Evolutionary conservation across 1,139 yeast genomes (phyloP).

Genomic region (Debaryomyces nepalensis): DNA sequence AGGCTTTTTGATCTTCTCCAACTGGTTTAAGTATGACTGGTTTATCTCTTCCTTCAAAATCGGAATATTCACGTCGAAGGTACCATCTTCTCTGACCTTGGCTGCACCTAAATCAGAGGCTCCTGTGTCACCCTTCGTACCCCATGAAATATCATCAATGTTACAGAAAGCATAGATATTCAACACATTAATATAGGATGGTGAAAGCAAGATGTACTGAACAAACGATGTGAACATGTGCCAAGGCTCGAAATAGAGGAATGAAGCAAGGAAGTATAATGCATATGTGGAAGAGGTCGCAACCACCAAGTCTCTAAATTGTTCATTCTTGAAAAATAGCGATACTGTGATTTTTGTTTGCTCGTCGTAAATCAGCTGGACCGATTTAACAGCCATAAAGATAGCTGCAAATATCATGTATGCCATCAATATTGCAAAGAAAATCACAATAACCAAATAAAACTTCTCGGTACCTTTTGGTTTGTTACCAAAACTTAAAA

Average conservation of each 20-base stretch:
- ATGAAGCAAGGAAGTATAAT: slow-evolving; percentile 50
- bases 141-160: slow-evolving; percentile 57
- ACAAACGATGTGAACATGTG: slow-evolving; percentile 55
- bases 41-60: slow-evolving; percentile 63
- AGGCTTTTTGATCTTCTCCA: slow-evolving; percentile 61
- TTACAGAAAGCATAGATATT: slow-evolving; percentile 56
- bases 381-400: slow-evolving; percentile 52
- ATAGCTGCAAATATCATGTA: slow-evolving; percentile 78
- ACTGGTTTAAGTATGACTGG: slow-evolving; percentile 62
- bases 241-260: slow-evolving; percentile 55
- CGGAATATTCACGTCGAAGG: slow-evolving; percentile 72
- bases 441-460: slow-evolving; percentile 80
- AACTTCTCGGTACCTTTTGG: slow-evolving; percentile 90
- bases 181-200: slow-evolving; percentile 52
- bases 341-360: slow-evolving; percentile 40
- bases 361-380: slow-evolving; percentile 37
- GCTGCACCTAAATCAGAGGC: slow-evolving; percentile 56
- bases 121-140: slow-evolving; percentile 54
- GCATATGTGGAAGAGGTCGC: slow-evolving; percentile 54
- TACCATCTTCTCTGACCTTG: slow-evolving; percentile 68
- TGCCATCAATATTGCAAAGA: slow-evolving; percentile 90
- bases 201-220: slow-evolving; percentile 52
- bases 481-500: slow-evolving; percentile 89
- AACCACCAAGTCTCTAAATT: slow-evolving; percentile 53
- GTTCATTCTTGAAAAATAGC: slow-evolving; percentile 46